Evolutionary conservation across 768 basidiomycete genomes (phyloP).

Genomic region (Tylopilus vinaceipallidus): DNA sequence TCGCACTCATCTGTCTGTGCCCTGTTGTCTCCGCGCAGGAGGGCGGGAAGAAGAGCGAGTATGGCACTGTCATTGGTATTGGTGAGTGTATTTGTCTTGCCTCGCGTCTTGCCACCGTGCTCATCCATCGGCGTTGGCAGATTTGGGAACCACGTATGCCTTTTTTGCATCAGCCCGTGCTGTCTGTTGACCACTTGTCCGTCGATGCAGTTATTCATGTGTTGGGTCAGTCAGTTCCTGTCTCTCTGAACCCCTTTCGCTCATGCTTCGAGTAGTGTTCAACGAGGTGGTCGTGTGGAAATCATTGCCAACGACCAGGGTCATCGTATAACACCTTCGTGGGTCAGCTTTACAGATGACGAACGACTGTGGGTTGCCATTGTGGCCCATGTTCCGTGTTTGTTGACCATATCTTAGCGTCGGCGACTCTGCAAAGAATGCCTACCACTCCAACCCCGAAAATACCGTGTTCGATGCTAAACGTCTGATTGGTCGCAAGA

Average conservation of each 20-base stretch:
- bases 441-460: constrained; percentile 83
- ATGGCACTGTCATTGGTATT: constrained; percentile 92
- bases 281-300: constrained; percentile 82
- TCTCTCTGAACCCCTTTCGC: not conserved
- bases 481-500: constrained; percentile 87
- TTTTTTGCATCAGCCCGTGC: not conserved
- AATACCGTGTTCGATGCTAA: constrained; percentile 98
- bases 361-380: constrained; percentile 53
- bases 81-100: constrained; percentile 43
- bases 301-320: constrained; percentile 90
- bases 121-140: constrained; percentile 37
- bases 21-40: constrained; percentile 68
- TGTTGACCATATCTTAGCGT: constrained; percentile 40
- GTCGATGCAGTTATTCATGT: constrained; percentile 76
- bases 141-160: constrained; percentile 87
- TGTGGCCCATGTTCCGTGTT: not conserved
- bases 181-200: constrained; percentile 20
- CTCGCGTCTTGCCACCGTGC: not conserved
- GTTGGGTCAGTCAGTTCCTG: constrained; percentile 65
- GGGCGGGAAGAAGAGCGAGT: constrained; percentile 53
- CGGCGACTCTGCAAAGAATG: constrained; percentile 96
- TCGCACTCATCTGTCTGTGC: constrained; percentile 72
- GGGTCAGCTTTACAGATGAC: constrained; percentile 79
- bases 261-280: constrained; percentile 50
- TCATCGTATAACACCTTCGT: constrained; percentile 87